A percentile compares a stretch with the other conserved stretches of the same genome.
Evolutionary conservation across 1,284 basidiomycete genomes (phyloP).

Genomic region (Tilletiopsis washingtonensis): DNA sequence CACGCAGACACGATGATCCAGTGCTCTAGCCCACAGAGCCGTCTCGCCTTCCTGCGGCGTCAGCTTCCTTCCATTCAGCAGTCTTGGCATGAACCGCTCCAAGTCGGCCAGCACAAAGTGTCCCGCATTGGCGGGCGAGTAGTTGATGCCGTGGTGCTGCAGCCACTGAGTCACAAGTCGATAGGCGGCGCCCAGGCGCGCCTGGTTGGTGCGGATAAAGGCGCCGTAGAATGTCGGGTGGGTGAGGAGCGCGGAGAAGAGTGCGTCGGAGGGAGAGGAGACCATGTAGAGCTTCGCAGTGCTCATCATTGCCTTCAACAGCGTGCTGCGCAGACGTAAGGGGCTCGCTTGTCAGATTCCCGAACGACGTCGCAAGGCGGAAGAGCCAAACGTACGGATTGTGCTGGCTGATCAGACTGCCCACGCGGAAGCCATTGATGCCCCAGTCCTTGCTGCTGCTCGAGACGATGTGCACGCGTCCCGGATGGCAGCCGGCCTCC

Average conservation of each 20-base stretch:
- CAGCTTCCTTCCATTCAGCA: background rate
- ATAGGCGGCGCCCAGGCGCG: constrained; percentile 10
- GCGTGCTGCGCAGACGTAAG: constrained; percentile 19
- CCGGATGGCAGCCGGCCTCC: constrained; percentile 35
- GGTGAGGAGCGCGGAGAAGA: constrained; percentile 17
- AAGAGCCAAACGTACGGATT: constrained; percentile 10
- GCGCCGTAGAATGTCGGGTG: constrained; percentile 8
- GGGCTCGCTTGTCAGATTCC: background rate
- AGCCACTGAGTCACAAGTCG: constrained; percentile 9
- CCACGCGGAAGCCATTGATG: constrained; percentile 34
- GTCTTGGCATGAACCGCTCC: constrained; percentile 72
- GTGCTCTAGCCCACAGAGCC: constrained; percentile 7
- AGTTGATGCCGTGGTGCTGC: constrained; percentile 7
- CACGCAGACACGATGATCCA: constrained; percentile 1
- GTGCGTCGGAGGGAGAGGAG: constrained; percentile 54
- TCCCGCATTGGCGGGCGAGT: constrained; percentile 12
- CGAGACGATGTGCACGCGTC: constrained; percentile 18
- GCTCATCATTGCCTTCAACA: constrained; percentile 21
- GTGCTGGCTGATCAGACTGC: constrained; percentile 25
- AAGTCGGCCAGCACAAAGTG: constrained; percentile 66
- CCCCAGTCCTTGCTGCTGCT: constrained; percentile 34
- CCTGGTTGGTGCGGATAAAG: constrained; percentile 55
- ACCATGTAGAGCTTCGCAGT: constrained; percentile 31
- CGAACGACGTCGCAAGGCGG: no score
- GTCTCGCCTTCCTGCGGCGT: constrained; percentile 7